A percentile compares a stretch with the other conserved stretches of the same genome.
Conservation (phyloP, 805 yeast species). For the Nakazawaea anatomiae region DNA sequence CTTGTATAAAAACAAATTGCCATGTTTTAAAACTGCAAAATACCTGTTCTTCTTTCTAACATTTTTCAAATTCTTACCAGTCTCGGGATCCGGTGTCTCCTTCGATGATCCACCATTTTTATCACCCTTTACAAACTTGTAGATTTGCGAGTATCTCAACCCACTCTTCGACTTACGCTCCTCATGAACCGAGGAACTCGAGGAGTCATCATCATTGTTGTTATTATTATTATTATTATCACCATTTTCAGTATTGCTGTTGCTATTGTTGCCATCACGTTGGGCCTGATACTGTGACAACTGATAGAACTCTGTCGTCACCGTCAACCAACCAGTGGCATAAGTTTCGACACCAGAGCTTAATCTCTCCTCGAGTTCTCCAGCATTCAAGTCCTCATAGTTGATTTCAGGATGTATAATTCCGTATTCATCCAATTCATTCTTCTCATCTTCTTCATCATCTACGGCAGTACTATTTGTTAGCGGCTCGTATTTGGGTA, state of each 20-base stretch:
- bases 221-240: conserved; percentile 3
- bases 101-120: conserved; percentile 6
- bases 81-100: conserved; percentile 22
- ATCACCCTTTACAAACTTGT: conserved; percentile 45
- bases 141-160: conserved; percentile 56
- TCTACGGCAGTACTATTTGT: conserved; percentile 17
- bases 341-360: conserved; percentile 59
- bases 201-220: background rate
- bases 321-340: conserved; percentile 75
- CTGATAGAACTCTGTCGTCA: conserved; percentile 71
- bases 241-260: conserved; percentile 2
- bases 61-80: conserved; percentile 30
- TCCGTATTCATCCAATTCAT: conserved; percentile 17
- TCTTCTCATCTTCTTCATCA: conserved; percentile 10
- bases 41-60: conserved; percentile 51
- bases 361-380: conserved; percentile 55
- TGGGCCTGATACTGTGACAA: conserved; percentile 32
- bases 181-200: conserved; percentile 7
- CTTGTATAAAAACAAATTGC: conserved; percentile 79
- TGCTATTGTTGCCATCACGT: conserved; percentile 9
- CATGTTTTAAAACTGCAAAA: conserved; percentile 75
- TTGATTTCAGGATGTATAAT: conserved; percentile 21
- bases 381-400: conserved; percentile 44
- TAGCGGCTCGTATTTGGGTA: conserved; percentile 22
- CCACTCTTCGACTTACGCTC: conserved; percentile 35